Evolutionary conservation across 2,329 filamentous ascomycete genomes (phyloP).

Genomic region (Clarireedia monteithiana): DNA sequence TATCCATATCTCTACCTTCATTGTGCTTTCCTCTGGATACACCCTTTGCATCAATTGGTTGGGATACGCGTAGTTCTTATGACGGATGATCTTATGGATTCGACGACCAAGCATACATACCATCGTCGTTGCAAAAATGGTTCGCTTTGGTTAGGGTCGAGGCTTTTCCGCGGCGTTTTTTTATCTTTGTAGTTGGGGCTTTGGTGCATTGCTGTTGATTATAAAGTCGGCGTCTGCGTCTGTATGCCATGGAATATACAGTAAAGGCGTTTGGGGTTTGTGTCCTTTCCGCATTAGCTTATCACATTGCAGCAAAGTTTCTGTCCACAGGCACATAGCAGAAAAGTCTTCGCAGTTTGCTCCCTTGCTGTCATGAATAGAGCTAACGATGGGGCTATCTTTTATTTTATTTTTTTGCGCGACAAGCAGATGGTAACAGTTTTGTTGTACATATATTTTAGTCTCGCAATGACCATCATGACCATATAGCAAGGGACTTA

Average conservation of each 20-base stretch:
- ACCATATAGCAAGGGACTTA: not conserved
- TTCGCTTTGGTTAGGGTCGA: slow-evolving; percentile 7
- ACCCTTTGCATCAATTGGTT: slow-evolving; percentile 28
- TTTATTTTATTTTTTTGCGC: not conserved
- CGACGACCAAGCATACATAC: slow-evolving; percentile 7
- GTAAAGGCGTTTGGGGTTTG: slow-evolving; percentile 6
- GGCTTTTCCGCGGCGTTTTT: slow-evolving; percentile 5
- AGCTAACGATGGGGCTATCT: not conserved
- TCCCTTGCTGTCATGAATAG: slow-evolving; percentile 8
- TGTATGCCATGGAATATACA: slow-evolving; percentile 9
- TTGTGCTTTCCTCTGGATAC: slow-evolving; percentile 26
- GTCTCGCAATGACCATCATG: not conserved
- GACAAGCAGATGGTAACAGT: not conserved
- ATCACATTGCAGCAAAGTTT: slow-evolving; percentile 1
- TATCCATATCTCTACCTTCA: slow-evolving; percentile 22
- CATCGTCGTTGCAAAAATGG: slow-evolving; percentile 4
- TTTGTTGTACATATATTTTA: not conserved
- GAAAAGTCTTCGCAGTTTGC: slow-evolving; percentile 3
- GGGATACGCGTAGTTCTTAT: slow-evolving; percentile 28
- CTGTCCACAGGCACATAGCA: slow-evolving; percentile 8
- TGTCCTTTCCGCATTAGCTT: slow-evolving; percentile 1
- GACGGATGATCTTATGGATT: slow-evolving; percentile 21
- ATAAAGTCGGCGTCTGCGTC: slow-evolving; percentile 7
- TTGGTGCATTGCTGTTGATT: slow-evolving; percentile 6
- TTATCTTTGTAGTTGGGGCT: slow-evolving; percentile 5